A percentile compares a stretch with the other conserved stretches of the same genome.
Conservation (phyloP, 306 rosid genomes). For the Lotus japonicus region DNA sequence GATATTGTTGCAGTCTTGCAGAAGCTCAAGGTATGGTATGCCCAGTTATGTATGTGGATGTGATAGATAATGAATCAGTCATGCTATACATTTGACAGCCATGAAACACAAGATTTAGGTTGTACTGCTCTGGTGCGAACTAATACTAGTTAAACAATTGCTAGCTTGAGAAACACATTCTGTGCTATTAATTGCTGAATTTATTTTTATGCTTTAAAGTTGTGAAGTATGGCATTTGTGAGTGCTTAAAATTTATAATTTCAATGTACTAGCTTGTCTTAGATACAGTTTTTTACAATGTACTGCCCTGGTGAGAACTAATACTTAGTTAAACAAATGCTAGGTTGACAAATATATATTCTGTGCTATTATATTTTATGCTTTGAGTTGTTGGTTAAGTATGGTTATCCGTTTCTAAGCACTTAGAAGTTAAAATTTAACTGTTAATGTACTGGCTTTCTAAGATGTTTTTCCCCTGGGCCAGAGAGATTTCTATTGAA, state of each 20-base stretch:
- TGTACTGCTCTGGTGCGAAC: background rate
- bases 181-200: background rate
- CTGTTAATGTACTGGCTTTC: background rate
- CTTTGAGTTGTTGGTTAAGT: background rate
- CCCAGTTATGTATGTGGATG: background rate
- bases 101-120: background rate
- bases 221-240: background rate
- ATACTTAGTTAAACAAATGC: background rate
- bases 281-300: background rate
- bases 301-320: background rate
- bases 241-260: background rate
- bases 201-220: background rate
- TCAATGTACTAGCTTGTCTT: background rate
- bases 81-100: background rate
- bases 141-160: background rate
- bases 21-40: background rate
- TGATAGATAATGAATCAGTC: background rate
- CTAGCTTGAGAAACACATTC: background rate
- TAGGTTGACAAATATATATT: background rate
- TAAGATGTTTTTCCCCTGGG: no score
- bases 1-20: background rate
- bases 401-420: background rate
- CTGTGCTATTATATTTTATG: background rate
- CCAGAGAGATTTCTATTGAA: background rate
- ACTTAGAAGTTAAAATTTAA: background rate